These are phyloP conservation scores for Phylloporus sp. DNA, from an alignment of 768 basidiomycete species.

Conservation along the genomic window DNA sequence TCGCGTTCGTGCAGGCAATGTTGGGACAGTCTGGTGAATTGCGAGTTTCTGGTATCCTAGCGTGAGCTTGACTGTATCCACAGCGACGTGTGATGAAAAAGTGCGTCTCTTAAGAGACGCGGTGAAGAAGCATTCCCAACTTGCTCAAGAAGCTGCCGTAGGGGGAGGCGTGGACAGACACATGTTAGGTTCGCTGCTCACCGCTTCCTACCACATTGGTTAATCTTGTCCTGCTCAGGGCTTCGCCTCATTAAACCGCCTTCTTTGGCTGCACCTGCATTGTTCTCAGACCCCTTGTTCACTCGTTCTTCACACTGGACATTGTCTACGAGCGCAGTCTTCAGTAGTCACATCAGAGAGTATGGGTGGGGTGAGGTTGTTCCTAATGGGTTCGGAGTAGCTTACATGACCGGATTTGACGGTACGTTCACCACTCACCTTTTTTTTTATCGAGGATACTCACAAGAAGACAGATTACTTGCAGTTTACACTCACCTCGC, in stretches of 20 bases:
- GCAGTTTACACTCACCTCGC: slow-evolving; percentile 85
- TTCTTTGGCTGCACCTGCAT: slow-evolving; percentile 60
- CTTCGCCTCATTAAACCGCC: slow-evolving; percentile 63
- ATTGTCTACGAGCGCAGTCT: slow-evolving; percentile 85
- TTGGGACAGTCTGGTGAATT: slow-evolving; percentile 41
- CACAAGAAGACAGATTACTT: slow-evolving; percentile 53
- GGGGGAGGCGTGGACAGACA: slow-evolving; percentile 85
- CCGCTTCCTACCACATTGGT: neutral
- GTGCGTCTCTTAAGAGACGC: slow-evolving; percentile 57
- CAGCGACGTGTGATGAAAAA: slow-evolving; percentile 37
- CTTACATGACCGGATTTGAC: slow-evolving; percentile 89
- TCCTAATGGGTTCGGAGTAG: slow-evolving; percentile 90
- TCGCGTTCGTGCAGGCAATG: slow-evolving; percentile 77
- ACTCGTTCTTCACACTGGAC: slow-evolving; percentile 77
- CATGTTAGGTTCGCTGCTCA: slow-evolving; percentile 59
- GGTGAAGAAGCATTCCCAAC: slow-evolving; percentile 55
- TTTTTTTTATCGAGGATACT: neutral
- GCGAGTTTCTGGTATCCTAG: neutral
- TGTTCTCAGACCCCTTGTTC: slow-evolving; percentile 76
- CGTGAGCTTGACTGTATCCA: neutral
- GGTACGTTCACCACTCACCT: slow-evolving; percentile 41
- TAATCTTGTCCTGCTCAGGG: slow-evolving; percentile 39
- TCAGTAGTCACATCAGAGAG: slow-evolving; percentile 75
- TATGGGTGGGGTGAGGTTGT: slow-evolving; percentile 98
- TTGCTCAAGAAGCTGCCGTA: slow-evolving; percentile 63